Evolutionary conservation across 371 early-diverging fungal species (phyloP).

Genomic region (Rhizopus microsporus): DNA sequence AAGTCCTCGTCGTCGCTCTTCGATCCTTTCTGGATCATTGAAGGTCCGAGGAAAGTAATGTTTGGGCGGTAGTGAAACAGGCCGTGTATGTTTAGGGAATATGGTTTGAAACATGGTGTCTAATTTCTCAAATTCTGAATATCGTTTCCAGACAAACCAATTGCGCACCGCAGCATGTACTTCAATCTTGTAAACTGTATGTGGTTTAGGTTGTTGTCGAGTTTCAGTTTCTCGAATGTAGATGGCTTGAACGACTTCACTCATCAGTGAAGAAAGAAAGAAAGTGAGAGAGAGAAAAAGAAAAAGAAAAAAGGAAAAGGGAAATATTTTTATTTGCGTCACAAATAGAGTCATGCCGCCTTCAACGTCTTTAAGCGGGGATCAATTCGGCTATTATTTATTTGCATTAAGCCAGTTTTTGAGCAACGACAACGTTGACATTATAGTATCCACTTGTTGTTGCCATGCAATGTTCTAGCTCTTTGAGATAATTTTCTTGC

Average conservation of each 20-base stretch:
- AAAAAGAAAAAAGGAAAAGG: no score
- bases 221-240: constrained; percentile 67
- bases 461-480: no score
- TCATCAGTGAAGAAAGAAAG: constrained; percentile 2
- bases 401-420: no score
- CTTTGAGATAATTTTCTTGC: no score
- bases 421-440: no score
- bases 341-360: no score
- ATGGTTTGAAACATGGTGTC: constrained; percentile 48
- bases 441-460: no score
- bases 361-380: no score
- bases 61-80: constrained; percentile 68
- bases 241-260: constrained; percentile 68
- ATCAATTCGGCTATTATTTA: no score
- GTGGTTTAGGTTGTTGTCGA: constrained; percentile 67
- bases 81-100: constrained; percentile 66
- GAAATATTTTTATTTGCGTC: no score
- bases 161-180: constrained; percentile 82
- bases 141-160: constrained; percentile 89
- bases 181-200: constrained; percentile 71
- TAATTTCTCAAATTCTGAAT: constrained; percentile 80
- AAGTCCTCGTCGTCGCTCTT: constrained; percentile 79
- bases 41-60: constrained; percentile 65
- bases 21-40: constrained; percentile 68
- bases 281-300: no score